These are phyloP conservation scores for Aspergillus chevalieri DNA, from an alignment of 2,329 filamentous ascomycete species.

Conservation along the genomic window DNA sequence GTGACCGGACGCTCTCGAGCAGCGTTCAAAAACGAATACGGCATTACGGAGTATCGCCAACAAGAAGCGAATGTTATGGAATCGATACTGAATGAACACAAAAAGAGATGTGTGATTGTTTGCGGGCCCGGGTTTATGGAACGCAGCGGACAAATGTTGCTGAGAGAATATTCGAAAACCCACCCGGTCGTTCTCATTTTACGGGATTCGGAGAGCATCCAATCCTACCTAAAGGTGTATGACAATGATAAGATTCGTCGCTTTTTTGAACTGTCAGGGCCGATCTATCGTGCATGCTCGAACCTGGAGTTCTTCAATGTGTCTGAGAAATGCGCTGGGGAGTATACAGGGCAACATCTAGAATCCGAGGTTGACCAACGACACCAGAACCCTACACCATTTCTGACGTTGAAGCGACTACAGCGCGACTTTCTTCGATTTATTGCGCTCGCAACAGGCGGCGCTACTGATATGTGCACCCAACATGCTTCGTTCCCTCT, in stretches of 20 bases:
- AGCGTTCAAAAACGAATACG: constrained; percentile 58
- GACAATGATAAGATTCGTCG: constrained; percentile 52
- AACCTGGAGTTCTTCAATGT: constrained; percentile 74
- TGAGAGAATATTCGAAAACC: constrained; percentile 56
- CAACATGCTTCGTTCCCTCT: constrained; percentile 52
- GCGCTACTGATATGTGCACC: constrained; percentile 23
- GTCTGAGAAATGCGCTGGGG: constrained; percentile 47
- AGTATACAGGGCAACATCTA: constrained; percentile 19
- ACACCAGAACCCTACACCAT: constrained; percentile 47
- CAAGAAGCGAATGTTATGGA: constrained; percentile 59
- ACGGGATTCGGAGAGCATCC: constrained; percentile 60
- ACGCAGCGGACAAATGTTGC: constrained; percentile 52
- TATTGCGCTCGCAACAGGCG: constrained; percentile 52
- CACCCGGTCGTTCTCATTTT: constrained; percentile 67
- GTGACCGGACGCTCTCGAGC: constrained; percentile 56
- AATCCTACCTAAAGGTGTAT: constrained; percentile 54
- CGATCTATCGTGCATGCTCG: constrained; percentile 59
- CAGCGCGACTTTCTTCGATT: constrained; percentile 67
- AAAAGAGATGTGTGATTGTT: constrained; percentile 60
- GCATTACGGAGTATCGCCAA: constrained; percentile 56
- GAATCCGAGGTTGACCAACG: constrained; percentile 30
- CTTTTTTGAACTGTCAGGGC: constrained; percentile 46
- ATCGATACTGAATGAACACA: constrained; percentile 54
- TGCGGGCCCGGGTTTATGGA: constrained; percentile 66
- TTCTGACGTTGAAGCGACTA: constrained; percentile 61